These are phyloP conservation scores for Grifola frondosa DNA, from an alignment of 1,284 basidiomycete genomes.

Conservation along the genomic window DNA sequence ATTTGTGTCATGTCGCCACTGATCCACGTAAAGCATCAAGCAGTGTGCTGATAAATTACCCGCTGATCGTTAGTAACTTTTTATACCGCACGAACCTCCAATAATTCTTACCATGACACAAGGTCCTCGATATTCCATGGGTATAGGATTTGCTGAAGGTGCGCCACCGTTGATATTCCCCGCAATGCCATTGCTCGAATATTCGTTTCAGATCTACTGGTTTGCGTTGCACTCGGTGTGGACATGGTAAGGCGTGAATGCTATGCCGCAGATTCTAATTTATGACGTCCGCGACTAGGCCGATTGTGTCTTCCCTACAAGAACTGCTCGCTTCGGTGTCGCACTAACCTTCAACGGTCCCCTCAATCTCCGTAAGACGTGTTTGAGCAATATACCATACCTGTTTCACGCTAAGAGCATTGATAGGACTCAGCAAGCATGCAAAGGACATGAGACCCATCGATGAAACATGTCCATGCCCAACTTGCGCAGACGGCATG, in stretches of 20 bases:
- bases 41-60: slow-evolving; percentile 77
- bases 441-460: slow-evolving; percentile 67
- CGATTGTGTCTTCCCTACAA: slow-evolving; percentile 87
- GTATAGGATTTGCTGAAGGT: slow-evolving; percentile 88
- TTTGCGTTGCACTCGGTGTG: slow-evolving; percentile 84
- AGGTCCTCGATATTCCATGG: slow-evolving; percentile 88
- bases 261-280: background rate
- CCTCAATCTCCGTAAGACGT: slow-evolving; percentile 69
- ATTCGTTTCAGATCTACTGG: slow-evolving; percentile 64
- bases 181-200: background rate
- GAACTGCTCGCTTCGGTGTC: slow-evolving; percentile 84
- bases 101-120: slow-evolving; percentile 8
- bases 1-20: slow-evolving; percentile 13
- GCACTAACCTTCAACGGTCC: slow-evolving; percentile 79
- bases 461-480: slow-evolving; percentile 75
- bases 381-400: background rate
- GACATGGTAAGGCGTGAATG: slow-evolving; percentile 65
- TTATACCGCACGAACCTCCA: too few species aligned
- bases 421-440: slow-evolving; percentile 72
- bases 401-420: background rate
- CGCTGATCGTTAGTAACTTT: slow-evolving; percentile 58
- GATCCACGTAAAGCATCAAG: slow-evolving; percentile 55
- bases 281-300: slow-evolving; percentile 45
- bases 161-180: background rate
- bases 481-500: slow-evolving; percentile 65